A percentile compares a stretch with the other conserved stretches of the same genome.
Evolutionary conservation across 2,329 filamentous ascomycete genomes (phyloP).

Genomic region (Penicillium sp.): DNA sequence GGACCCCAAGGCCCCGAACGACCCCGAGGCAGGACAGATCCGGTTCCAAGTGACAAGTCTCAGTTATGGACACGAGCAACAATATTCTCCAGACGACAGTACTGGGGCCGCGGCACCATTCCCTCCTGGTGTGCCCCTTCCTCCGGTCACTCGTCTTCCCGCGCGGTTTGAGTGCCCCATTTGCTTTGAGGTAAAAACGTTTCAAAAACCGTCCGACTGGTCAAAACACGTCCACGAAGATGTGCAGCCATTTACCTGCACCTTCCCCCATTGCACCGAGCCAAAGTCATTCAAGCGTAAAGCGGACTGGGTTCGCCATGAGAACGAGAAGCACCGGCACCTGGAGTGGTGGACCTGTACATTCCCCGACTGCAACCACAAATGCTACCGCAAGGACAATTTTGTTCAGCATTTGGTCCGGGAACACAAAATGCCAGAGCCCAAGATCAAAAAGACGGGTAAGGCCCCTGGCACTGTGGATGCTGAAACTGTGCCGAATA

Average conservation of each 20-base stretch:
- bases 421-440: constrained; percentile 78
- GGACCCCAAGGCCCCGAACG: constrained; percentile 45
- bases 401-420: constrained; percentile 86
- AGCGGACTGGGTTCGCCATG: constrained; percentile 89
- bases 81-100: constrained; percentile 58
- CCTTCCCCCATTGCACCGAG: constrained; percentile 71
- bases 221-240: constrained; percentile 94
- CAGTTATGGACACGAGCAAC: constrained; percentile 54
- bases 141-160: constrained; percentile 66
- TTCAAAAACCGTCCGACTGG: constrained; percentile 89
- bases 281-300: constrained; percentile 91
- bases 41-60: constrained; percentile 50
- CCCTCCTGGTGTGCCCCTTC: constrained; percentile 69
- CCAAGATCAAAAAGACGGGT: constrained; percentile 65
- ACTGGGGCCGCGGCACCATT: constrained; percentile 65
- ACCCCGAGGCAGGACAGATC: constrained; percentile 48
- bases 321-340: constrained; percentile 82
- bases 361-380: constrained; percentile 69
- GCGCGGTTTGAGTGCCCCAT: constrained; percentile 84
- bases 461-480: constrained; percentile 35
- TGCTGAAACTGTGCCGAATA: constrained; percentile 18
- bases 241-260: constrained; percentile 86
- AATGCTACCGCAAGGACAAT: constrained; percentile 80
- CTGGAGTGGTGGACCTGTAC: constrained; percentile 86
- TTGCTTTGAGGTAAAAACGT: constrained; percentile 76